These are phyloP conservation scores for Leishmania gerbilli DNA, from an alignment of 208 protist species.

Conservation along the genomic window DNA sequence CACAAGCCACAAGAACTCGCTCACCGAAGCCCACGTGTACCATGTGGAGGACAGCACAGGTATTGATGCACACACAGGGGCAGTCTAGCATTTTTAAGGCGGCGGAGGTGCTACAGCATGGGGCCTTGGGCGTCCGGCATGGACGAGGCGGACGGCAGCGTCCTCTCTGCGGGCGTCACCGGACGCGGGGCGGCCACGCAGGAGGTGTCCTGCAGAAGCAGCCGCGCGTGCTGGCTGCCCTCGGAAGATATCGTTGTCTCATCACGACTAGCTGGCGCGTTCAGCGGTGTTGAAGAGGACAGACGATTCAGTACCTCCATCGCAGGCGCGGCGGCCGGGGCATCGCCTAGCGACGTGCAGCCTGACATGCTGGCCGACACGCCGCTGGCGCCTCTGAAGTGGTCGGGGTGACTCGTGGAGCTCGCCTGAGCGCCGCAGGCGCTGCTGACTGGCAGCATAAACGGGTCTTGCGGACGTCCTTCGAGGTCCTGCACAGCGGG, in stretches of 20 bases:
- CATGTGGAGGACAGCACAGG: neutral
- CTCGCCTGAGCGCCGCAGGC: slow-evolving; percentile 1
- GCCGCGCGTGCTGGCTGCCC: slow-evolving; percentile 22
- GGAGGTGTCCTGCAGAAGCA: slow-evolving; percentile 52
- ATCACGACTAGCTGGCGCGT: slow-evolving; percentile 13
- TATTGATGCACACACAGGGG: neutral
- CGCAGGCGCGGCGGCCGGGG: neutral
- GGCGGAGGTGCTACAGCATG: neutral
- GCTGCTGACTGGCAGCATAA: slow-evolving; percentile 22
- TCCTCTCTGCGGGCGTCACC: slow-evolving; percentile 36
- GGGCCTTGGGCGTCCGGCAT: neutral
- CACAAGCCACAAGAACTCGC: neutral
- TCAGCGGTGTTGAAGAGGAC: slow-evolving; percentile 10
- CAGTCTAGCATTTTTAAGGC: neutral
- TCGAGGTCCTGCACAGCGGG: neutral
- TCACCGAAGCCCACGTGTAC: neutral
- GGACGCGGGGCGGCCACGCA: slow-evolving; percentile 51
- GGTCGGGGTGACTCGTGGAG: neutral
- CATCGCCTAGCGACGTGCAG: neutral
- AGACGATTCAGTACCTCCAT: slow-evolving; percentile 3
- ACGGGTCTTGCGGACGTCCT: neutral
- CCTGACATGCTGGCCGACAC: neutral
- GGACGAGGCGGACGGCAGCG: slow-evolving; percentile 21
- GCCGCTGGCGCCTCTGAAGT: neutral
- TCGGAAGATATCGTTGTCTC: slow-evolving; percentile 25